Percentiles rank a stretch among this genome's conserved stretches.
phyloP scores from a whole-genome alignment of 495 filamentous ascomycete species.

The Achaetomiella virescens region DNA sequence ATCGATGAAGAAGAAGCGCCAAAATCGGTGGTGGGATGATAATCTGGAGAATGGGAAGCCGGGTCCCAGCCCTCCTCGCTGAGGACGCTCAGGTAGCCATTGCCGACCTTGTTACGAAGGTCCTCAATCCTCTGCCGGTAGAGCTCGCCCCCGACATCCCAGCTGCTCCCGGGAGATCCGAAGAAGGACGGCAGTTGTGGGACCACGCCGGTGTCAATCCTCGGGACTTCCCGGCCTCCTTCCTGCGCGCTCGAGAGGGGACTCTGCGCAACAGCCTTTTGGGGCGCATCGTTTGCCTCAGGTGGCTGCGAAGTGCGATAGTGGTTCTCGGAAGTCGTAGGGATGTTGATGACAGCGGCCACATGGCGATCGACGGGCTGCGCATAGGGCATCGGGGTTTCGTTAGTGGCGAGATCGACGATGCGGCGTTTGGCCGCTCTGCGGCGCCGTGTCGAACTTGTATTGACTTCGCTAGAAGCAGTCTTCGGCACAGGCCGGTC shows the following conservation, averaged over 20 bases:
- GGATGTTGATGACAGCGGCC: slow-evolving; percentile 1
- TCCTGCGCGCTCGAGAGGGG: slow-evolving; percentile 24
- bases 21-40: slow-evolving; percentile 25
- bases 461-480: slow-evolving; percentile 46
- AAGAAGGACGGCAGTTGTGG: slow-evolving; percentile 38
- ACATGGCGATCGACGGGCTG: slow-evolving; percentile 19
- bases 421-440: slow-evolving; percentile 65
- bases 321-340: slow-evolving; percentile 27
- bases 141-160: slow-evolving; percentile 66
- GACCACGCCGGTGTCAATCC: slow-evolving; percentile 40
- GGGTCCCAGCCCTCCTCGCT: slow-evolving; percentile 65
- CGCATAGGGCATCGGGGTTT: slow-evolving; percentile 38
- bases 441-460: slow-evolving; percentile 44
- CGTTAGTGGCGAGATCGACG: slow-evolving; percentile 69
- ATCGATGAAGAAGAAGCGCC: slow-evolving; percentile 33
- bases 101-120: slow-evolving; percentile 74
- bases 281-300: slow-evolving; percentile 23
- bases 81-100: slow-evolving; percentile 77
- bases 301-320: slow-evolving; percentile 42
- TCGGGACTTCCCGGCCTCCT: slow-evolving; percentile 37
- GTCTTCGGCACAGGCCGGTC: slow-evolving; percentile 40
- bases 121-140: slow-evolving; percentile 83
- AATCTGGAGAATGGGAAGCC: slow-evolving; percentile 16
- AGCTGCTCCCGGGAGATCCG: slow-evolving; percentile 38
- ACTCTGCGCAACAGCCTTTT: slow-evolving; percentile 24